phyloP scores from a whole-genome alignment of 139 green algal species.

The Diplosphaera chodatii region DNA sequence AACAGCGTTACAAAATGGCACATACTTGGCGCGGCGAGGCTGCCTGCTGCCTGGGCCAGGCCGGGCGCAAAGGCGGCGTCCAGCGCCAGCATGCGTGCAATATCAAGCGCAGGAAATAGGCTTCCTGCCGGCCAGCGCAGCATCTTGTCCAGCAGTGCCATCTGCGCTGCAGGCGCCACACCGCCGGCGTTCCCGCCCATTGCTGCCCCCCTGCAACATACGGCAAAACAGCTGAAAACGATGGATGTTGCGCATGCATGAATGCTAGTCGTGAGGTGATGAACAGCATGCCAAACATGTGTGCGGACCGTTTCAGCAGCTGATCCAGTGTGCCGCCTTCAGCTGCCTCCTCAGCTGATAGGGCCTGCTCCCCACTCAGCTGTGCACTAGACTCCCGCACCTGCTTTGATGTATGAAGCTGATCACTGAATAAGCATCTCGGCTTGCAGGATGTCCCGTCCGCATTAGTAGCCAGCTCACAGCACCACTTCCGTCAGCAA shows the following conservation, averaged over 20 bases:
- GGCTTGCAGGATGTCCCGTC: no score
- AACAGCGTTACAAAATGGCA: no score
- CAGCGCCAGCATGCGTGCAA: conserved; percentile 53
- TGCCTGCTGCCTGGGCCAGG: conserved; percentile 13
- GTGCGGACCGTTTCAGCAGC: neutral
- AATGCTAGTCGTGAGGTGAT: no score
- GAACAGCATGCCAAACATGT: no score
- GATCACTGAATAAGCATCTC: no score
- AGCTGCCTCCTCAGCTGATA: neutral
- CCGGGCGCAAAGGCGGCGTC: conserved; percentile 6
- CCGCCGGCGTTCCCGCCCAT: no score
- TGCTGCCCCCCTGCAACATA: no score
- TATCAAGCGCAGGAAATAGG: conserved; percentile 71
- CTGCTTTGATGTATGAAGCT: no score
- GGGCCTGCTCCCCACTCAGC: conserved; percentile 3
- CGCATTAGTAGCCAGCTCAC: no score
- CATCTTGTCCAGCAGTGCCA: conserved; percentile 37
- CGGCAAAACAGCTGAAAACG: no score
- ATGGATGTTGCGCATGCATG: no score
- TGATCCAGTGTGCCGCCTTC: neutral
- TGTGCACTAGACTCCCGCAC: conserved; percentile 29
- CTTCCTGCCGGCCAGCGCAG: conserved; percentile 53
- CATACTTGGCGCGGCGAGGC: neutral
- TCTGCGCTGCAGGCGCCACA: conserved; percentile 6
- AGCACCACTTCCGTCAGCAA: no score